Percentiles rank a stretch among this genome's conserved stretches.
phyloP scores from a whole-genome alignment of 2,329 filamentous ascomycete genomes.

The Geoglossum cookeanum region DNA sequence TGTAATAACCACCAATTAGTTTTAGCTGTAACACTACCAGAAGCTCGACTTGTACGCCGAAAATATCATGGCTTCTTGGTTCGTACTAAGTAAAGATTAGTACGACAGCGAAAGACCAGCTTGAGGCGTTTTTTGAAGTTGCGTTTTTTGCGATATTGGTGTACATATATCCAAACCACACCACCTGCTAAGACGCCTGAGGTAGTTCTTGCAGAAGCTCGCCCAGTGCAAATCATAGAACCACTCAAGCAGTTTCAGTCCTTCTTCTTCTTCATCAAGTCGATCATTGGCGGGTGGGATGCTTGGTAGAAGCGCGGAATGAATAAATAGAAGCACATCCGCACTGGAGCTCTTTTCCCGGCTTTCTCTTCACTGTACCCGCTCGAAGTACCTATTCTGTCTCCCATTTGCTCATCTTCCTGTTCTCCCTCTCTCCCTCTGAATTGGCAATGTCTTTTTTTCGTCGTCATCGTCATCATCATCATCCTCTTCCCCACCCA shows the following conservation, averaged over 20 bases:
- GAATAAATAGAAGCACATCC: conserved; percentile 1
- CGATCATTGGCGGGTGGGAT: background rate
- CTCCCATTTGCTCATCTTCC: background rate
- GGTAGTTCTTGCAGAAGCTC: background rate
- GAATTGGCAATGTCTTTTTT: too few species aligned
- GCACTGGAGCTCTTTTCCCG: background rate
- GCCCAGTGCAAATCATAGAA: background rate
- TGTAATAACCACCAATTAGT: too few species aligned
- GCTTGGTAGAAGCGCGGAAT: background rate
- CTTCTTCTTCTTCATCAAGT: background rate
- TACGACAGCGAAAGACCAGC: background rate
- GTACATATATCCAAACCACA: background rate
- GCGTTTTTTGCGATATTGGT: background rate
- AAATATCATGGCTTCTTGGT: conserved; percentile 1
- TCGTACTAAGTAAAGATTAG: background rate
- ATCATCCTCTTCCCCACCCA: background rate
- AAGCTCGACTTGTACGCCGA: background rate
- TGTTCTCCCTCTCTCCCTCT: too few species aligned
- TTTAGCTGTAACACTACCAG: too few species aligned
- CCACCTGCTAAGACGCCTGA: background rate
- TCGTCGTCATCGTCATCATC: too few species aligned
- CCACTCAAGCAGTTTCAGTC: background rate
- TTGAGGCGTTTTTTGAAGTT: background rate
- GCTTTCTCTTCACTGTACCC: too few species aligned
- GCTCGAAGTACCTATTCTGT: background rate